Evolutionary conservation across 257 asterid species (phyloP).

Genomic region (Agastache rugosa): DNA sequence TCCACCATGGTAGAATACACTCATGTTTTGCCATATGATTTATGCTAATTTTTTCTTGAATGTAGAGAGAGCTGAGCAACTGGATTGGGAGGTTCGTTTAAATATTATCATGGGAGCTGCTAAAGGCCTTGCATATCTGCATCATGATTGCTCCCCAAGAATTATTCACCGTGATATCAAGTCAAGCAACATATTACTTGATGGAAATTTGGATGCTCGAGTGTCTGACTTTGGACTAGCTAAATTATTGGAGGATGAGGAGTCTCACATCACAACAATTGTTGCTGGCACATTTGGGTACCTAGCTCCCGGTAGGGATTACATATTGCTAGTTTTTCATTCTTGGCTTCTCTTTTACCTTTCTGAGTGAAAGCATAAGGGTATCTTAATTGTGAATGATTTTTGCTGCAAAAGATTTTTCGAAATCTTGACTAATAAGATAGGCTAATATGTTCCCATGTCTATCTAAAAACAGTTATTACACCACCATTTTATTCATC

Average conservation of each 20-base stretch:
- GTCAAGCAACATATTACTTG: constrained; percentile 92
- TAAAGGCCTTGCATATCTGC: constrained; percentile 89
- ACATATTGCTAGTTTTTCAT: constrained; percentile 13
- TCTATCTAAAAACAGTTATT: neutral
- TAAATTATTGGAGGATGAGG: constrained; percentile 89
- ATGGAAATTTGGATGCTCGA: constrained; percentile 85
- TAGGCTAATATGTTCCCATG: neutral
- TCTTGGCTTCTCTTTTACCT: constrained; percentile 23
- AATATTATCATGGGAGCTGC: constrained; percentile 93
- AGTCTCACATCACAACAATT: constrained; percentile 94
- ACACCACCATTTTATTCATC: constrained; percentile 14
- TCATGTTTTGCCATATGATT: constrained; percentile 27
- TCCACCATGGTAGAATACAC: constrained; percentile 6
- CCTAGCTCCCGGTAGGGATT: constrained; percentile 84
- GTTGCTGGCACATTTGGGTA: constrained; percentile 99
- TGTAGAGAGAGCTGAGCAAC: constrained; percentile 85
- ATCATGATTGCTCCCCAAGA: constrained; percentile 96
- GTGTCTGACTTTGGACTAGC: constrained; percentile 98
- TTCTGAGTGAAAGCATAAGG: constrained; percentile 14
- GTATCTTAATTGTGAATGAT: constrained; percentile 8
- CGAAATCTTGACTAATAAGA: neutral
- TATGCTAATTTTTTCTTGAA: constrained; percentile 28
- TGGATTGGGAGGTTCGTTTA: constrained; percentile 90
- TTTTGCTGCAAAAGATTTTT: neutral
- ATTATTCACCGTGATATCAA: constrained; percentile 94